A percentile compares a stretch with the other conserved stretches of the same genome.
phyloP scores from a whole-genome alignment of 805 yeast species.

The Blastobotrys robertii region DNA sequence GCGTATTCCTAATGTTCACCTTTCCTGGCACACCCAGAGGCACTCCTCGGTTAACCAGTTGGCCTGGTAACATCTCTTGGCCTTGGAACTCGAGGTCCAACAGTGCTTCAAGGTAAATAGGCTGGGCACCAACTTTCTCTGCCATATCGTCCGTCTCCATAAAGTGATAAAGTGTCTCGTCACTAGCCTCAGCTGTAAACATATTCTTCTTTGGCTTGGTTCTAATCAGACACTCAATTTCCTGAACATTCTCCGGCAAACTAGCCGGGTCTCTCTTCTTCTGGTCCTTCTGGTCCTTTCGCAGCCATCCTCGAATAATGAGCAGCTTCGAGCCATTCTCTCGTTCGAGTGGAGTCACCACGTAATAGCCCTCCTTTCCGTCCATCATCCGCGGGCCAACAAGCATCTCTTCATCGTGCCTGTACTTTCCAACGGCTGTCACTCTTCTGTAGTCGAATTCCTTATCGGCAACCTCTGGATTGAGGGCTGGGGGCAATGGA shows the following conservation, averaged over 20 bases:
- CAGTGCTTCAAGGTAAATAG: conserved; percentile 68
- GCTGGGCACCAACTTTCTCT: conserved; percentile 50
- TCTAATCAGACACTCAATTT: conserved; percentile 65
- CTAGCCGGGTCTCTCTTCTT: conserved; percentile 49
- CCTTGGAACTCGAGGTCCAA: conserved; percentile 34
- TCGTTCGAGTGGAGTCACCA: conserved; percentile 75
- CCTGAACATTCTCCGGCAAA: conserved; percentile 62
- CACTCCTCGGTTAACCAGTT: conserved; percentile 71
- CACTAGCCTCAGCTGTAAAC: conserved; percentile 63
- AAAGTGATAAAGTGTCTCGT: conserved; percentile 62
- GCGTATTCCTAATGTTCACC: conserved; percentile 78
- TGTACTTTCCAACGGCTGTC: conserved; percentile 64
- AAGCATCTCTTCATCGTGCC: conserved; percentile 77
- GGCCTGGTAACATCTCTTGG: conserved; percentile 32
- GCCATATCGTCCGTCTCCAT: conserved; percentile 82
- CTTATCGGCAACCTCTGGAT: conserved; percentile 48
- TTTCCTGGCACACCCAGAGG: conserved; percentile 82
- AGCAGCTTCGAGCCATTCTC: conserved; percentile 70
- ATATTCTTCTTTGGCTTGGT: conserved; percentile 52
- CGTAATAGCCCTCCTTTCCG: conserved; percentile 63
- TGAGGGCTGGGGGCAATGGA: conserved; percentile 48
- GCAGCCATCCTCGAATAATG: conserved; percentile 88
- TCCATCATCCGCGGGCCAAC: conserved; percentile 82
- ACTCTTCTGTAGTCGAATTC: conserved; percentile 80
- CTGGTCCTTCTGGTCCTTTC: conserved; percentile 50